Conservation (phyloP, 495 filamentous ascomycete genomes). For the Penicillium nucicola region DNA sequence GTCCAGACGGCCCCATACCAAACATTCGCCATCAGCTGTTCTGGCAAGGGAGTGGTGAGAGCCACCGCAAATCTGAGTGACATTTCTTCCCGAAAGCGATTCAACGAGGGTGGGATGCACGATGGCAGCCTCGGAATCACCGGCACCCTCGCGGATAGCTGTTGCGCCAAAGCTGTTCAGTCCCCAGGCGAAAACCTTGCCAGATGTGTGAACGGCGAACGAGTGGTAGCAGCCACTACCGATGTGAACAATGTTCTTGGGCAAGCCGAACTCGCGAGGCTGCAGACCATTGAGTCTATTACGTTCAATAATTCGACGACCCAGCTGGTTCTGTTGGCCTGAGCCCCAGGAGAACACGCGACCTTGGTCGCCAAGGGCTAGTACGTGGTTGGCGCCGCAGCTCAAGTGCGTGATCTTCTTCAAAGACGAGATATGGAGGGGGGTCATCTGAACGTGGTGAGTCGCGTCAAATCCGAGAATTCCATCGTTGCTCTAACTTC, state of each 20-base stretch:
- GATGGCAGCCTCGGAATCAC: constrained; percentile 59
- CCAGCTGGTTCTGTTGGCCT: constrained; percentile 63
- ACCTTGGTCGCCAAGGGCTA: constrained; percentile 56
- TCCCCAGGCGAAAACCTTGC: constrained; percentile 78
- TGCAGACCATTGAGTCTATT: constrained; percentile 54
- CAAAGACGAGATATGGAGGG: constrained; percentile 47
- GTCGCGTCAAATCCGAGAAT: constrained; percentile 51
- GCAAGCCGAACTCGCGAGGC: constrained; percentile 67
- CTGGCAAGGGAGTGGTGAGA: constrained; percentile 57
- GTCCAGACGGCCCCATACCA: constrained; percentile 62
- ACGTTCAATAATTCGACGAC: constrained; percentile 58
- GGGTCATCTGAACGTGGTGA: constrained; percentile 43
- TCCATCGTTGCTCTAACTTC: constrained; percentile 52
- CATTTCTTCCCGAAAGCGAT: constrained; percentile 45
- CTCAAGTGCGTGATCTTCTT: constrained; percentile 55
- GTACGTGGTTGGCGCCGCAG: constrained; percentile 59
- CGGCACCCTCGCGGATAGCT: constrained; percentile 66
- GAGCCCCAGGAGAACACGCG: constrained; percentile 61
- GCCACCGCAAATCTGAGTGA: constrained; percentile 52
- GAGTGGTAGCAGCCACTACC: constrained; percentile 56
- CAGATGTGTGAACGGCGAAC: constrained; percentile 70
- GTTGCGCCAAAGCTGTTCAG: constrained; percentile 84
- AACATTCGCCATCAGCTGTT: constrained; percentile 49
- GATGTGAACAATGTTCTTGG: constrained; percentile 54
- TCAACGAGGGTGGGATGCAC: constrained; percentile 57